Evolutionary conservation across 2,329 filamentous ascomycete genomes (phyloP).

Genomic region (Chaetothyriales sp.): DNA sequence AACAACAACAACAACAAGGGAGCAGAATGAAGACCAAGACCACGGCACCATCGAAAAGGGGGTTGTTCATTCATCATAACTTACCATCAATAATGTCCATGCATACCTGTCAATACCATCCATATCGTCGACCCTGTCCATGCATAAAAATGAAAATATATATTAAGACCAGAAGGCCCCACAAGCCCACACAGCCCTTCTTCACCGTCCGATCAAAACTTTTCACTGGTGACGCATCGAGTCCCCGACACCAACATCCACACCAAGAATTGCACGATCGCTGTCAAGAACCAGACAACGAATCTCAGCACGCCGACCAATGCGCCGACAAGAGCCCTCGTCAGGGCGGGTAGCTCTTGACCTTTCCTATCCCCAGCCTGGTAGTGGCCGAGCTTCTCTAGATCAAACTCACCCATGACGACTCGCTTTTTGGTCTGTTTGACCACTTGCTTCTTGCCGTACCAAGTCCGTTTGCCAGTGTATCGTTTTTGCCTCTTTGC

Average conservation of each 20-base stretch:
- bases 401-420: slow-evolving; percentile 29
- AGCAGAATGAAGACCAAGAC: no score
- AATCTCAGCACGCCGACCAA: slow-evolving; percentile 26
- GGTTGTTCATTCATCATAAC: no score
- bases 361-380: slow-evolving; percentile 24
- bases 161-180: no score
- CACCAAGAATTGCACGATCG: slow-evolving; percentile 26
- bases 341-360: slow-evolving; percentile 26
- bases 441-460: slow-evolving; percentile 2
- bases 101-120: no score
- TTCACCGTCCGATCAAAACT: slow-evolving; percentile 19
- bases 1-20: no score
- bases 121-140: no score
- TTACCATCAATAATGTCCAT: no score
- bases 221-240: slow-evolving; percentile 28
- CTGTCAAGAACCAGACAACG: slow-evolving; percentile 24
- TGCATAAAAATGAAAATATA: no score
- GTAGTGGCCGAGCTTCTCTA: slow-evolving; percentile 30
- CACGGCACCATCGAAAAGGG: no score
- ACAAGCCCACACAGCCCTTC: neutral
- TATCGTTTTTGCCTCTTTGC: slow-evolving; percentile 5
- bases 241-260: slow-evolving; percentile 28
- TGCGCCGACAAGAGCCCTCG: slow-evolving; percentile 22
- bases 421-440: slow-evolving; percentile 19
- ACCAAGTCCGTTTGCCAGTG: slow-evolving; percentile 1